Conservation (phyloP, 129 eudicot genomes). For the Centaurea solstitialis region DNA sequence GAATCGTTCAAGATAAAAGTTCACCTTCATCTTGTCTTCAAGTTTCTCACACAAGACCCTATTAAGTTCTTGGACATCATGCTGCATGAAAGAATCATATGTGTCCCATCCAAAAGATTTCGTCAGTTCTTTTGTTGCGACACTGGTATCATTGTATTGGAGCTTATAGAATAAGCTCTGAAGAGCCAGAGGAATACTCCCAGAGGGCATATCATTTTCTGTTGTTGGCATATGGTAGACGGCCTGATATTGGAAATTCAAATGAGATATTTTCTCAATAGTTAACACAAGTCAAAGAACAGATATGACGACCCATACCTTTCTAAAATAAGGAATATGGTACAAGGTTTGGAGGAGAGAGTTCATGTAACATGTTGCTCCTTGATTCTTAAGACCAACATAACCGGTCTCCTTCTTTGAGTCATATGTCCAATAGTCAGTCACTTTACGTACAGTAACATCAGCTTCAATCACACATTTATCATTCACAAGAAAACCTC, state of each 20-base stretch:
- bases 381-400: conserved; percentile 97
- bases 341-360: conserved; percentile 89
- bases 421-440: conserved; percentile 91
- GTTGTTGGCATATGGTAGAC: conserved; percentile 99
- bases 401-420: conserved; percentile 96
- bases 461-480: conserved; percentile 82
- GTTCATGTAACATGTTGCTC: conserved; percentile 98
- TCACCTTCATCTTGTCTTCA: conserved; percentile 99
- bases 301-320: conserved; percentile 40
- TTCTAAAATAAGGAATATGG: conserved; percentile 93
- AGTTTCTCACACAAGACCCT: conserved; percentile 95
- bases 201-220: conserved; percentile 91
- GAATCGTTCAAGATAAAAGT: background rate
- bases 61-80: conserved; percentile 97
- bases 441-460: conserved; percentile 85
- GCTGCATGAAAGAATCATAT: conserved; percentile 96
- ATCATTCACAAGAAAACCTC: conserved; percentile 75
- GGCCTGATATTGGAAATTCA: conserved; percentile 59
- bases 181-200: conserved; percentile 93
- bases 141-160: conserved; percentile 93
- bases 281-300: background rate
- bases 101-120: conserved; percentile 99
- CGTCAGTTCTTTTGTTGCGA: conserved; percentile 92
- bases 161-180: conserved; percentile 96
- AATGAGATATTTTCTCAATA: conserved; percentile 17